phyloP scores from a whole-genome alignment of 441 rosid genomes.

The Erodium moschatum region DNA sequence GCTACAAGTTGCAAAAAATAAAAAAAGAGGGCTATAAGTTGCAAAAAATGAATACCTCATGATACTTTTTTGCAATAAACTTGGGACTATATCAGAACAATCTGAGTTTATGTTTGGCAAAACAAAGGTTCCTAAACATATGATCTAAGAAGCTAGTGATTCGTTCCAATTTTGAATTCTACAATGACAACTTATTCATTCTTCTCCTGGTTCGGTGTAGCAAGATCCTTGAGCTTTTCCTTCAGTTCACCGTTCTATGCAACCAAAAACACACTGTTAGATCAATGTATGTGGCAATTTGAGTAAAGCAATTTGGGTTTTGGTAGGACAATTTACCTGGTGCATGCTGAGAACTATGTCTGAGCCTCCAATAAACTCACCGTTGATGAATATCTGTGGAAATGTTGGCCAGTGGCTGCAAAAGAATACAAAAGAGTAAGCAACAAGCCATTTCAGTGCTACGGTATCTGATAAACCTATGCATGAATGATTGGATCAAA shows the following conservation, averaged over 20 bases:
- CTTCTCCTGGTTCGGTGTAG: conserved; percentile 23
- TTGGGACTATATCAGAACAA: no score
- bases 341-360: conserved; percentile 79
- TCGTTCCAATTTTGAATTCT: no score
- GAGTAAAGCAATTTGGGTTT: neutral
- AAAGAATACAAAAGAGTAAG: neutral
- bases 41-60: no score
- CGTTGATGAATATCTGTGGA: conserved; percentile 81
- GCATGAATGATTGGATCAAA: neutral
- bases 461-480: neutral
- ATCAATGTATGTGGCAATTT: conserved; percentile 4
- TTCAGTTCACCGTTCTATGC: conserved; percentile 65
- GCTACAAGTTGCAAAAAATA: no score
- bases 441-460: no score
- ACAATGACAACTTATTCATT: conserved; percentile 22
- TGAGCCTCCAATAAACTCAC: conserved; percentile 88
- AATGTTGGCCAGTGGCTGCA: conserved; percentile 88
- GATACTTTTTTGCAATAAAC: no score
- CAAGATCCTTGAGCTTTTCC: conserved; percentile 54
- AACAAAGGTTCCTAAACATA: no score
- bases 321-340: conserved; percentile 37
- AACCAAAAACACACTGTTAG: conserved; percentile 10
- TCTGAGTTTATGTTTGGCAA: no score
- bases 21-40: no score
- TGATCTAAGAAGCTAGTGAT: no score